Conservation (phyloP, 2,329 filamentous ascomycete genomes). For the Phyllosticta citriasiana region DNA sequence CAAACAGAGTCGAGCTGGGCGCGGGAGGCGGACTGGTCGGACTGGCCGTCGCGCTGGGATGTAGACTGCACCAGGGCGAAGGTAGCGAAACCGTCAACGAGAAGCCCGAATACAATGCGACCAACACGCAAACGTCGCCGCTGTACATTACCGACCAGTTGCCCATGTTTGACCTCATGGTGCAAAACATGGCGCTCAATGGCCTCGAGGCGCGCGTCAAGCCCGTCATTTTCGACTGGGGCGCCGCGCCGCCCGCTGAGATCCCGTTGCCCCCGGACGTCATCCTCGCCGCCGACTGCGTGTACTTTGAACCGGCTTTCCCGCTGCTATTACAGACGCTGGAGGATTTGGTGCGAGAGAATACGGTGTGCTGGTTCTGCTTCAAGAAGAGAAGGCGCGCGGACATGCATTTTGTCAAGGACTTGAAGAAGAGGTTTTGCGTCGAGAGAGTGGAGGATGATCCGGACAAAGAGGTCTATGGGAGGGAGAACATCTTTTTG, state of each 20-base stretch:
- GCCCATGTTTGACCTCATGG: conserved; percentile 78
- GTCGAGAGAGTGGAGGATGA: conserved; percentile 40
- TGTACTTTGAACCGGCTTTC: conserved; percentile 95
- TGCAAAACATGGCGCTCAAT: conserved; percentile 80
- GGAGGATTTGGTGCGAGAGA: conserved; percentile 55
- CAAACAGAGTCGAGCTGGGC: conserved; percentile 70
- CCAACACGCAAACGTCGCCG: conserved; percentile 18
- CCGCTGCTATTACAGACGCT: conserved; percentile 75
- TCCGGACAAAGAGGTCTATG: conserved; percentile 35
- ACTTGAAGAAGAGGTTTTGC: conserved; percentile 38
- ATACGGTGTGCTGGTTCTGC: conserved; percentile 71
- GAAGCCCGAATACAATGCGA: conserved; percentile 18
- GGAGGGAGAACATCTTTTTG: conserved; percentile 41
- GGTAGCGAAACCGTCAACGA: conserved; percentile 26
- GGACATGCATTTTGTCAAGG: conserved; percentile 44
- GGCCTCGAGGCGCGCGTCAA: conserved; percentile 51
- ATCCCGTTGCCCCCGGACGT: conserved; percentile 57
- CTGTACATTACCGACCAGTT: conserved; percentile 79
- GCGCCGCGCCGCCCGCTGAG: conserved; percentile 29
- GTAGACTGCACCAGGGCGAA: conserved; percentile 15
- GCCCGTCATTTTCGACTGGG: conserved; percentile 73
- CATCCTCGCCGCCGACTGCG: conserved; percentile 90
- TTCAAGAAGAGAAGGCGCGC: conserved; percentile 85
- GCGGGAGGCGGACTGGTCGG: conserved; percentile 83
- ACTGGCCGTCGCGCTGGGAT: conserved; percentile 49